A percentile compares a stretch with the other conserved stretches of the same genome.
Conservation (phyloP, 2,329 filamentous ascomycete genomes). For the Aspergillus luchuensis region DNA sequence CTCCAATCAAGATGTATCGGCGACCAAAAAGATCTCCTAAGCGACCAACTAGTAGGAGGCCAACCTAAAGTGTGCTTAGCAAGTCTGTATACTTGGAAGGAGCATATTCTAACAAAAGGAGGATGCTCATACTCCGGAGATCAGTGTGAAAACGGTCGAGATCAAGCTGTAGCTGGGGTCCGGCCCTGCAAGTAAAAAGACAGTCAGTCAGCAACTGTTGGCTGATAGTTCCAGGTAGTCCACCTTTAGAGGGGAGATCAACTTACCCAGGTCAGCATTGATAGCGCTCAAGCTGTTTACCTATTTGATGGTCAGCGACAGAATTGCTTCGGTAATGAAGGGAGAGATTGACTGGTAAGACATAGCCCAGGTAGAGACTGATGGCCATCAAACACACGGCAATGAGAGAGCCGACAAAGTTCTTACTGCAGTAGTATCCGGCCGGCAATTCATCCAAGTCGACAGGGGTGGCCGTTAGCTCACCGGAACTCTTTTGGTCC, state of each 20-base stretch:
- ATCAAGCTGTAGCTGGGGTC: slow-evolving; percentile 32
- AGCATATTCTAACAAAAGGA: slow-evolving; percentile 3
- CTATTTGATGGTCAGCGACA: not conserved
- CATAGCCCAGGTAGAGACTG: slow-evolving; percentile 26
- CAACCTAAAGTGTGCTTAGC: slow-evolving; percentile 18
- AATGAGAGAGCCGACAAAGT: slow-evolving; percentile 5
- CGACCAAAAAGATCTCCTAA: slow-evolving; percentile 42
- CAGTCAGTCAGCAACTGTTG: not conserved
- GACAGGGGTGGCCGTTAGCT: not conserved
- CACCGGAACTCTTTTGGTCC: not conserved
- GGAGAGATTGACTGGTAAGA: slow-evolving; percentile 15
- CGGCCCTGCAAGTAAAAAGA: slow-evolving; percentile 18
- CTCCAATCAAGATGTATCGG: slow-evolving; percentile 35
- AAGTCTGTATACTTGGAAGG: not conserved
- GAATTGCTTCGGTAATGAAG: no score
- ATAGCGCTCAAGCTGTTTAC: slow-evolving; percentile 27
- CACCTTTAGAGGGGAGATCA: not conserved
- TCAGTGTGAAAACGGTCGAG: slow-evolving; percentile 31
- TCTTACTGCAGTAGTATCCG: slow-evolving; percentile 4
- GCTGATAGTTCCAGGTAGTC: not conserved
- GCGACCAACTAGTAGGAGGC: slow-evolving; percentile 35
- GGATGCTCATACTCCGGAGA: not conserved
- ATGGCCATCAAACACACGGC: slow-evolving; percentile 12
- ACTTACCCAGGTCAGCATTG: slow-evolving; percentile 28
- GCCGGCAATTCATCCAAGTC: not conserved